Conservation (phyloP, 352 stramenopile genomes). For the Synura sp. region DNA sequence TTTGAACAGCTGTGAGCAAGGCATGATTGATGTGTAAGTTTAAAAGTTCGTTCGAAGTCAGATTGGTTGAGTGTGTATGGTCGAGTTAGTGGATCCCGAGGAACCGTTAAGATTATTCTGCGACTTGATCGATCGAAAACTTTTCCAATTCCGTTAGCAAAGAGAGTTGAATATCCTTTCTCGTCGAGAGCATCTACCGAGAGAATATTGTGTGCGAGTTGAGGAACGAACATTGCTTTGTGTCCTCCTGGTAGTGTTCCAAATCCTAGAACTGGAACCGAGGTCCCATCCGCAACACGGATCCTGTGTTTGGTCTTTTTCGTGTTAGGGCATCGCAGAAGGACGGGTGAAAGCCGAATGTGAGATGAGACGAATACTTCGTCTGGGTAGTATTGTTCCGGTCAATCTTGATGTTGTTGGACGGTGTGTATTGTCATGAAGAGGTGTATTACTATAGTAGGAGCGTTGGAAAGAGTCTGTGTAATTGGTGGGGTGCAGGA, state of each 20-base stretch:
- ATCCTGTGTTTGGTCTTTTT: not conserved
- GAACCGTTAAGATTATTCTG: not conserved
- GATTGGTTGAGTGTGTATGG: not conserved
- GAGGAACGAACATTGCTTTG: not conserved
- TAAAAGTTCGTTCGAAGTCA: conserved; percentile 5
- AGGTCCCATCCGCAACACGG: not conserved
- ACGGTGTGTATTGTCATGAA: too few species aligned
- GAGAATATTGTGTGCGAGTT: conserved; percentile 9
- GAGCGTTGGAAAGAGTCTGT: too few species aligned
- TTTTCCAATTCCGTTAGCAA: not conserved
- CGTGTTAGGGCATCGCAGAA: too few species aligned
- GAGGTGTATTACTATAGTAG: too few species aligned
- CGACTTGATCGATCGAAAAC: not conserved
- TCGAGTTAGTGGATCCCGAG: not conserved
- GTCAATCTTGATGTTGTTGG: too few species aligned
- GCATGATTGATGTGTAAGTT: conserved; percentile 3
- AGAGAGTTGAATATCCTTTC: conserved; percentile 5
- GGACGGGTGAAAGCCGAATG: too few species aligned
- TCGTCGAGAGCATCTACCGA: not conserved
- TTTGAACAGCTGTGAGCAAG: conserved; percentile 12
- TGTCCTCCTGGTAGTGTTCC: not conserved
- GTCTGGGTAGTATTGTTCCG: too few species aligned
- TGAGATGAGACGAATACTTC: too few species aligned
- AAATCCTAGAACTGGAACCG: conserved; percentile 18
- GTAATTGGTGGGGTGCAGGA: too few species aligned